Evolutionary conservation across 2,329 filamentous ascomycete genomes (phyloP), one percentile per base, ranked within the genome.

Genomic region (Lecanosticta acicola): DNA sequence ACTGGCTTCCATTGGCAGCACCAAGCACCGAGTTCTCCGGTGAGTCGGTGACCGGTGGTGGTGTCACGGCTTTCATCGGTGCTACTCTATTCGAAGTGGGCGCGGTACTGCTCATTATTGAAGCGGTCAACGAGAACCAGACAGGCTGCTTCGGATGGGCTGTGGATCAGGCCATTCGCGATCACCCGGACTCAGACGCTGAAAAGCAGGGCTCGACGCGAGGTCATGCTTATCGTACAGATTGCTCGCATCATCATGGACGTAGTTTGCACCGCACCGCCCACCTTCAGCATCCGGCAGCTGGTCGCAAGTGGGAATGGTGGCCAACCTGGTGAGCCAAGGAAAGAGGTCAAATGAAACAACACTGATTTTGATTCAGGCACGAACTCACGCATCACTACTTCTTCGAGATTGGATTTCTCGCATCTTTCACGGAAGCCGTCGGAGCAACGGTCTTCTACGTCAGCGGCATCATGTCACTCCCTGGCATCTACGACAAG

Each of bases 101-200:
- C 0, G 80, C 78, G 29, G 58, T 85, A 4, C 41, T 51, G 1
- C 68, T 85, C 19, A 70, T 85, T 63, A 66, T 84, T 1, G 83
- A 86, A 62, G 82, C 82, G 3, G 71, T 84, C n/a, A 86, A 86
- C 59, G 79, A 81, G 57, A 79, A 84, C 55, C 69, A 75, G 10
- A 68, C 74, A 0, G 79, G 76, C 10, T 86, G 82, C 60, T 85
- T 85, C 59, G 82, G 83, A 3, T 86, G 81, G 81, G 82, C 81
- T 0, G 55, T 85, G 1, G 76, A 39, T 18, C 42, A 41, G n/a
- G 26, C 43, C 13, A 33, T 29, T 29, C 7, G 24, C 24, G 33
- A 19, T 10, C 36, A 50, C 26, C 35, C 33, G 39, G 20, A 43
- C 17, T 10, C 45, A 36, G 34, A 65, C 11, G 32, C 29, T 11